Evolutionary conservation across 2,329 filamentous ascomycete species (phyloP), one percentile per base, ranked within the genome.

Genomic region (Emericellopsis cladophorae): DNA sequence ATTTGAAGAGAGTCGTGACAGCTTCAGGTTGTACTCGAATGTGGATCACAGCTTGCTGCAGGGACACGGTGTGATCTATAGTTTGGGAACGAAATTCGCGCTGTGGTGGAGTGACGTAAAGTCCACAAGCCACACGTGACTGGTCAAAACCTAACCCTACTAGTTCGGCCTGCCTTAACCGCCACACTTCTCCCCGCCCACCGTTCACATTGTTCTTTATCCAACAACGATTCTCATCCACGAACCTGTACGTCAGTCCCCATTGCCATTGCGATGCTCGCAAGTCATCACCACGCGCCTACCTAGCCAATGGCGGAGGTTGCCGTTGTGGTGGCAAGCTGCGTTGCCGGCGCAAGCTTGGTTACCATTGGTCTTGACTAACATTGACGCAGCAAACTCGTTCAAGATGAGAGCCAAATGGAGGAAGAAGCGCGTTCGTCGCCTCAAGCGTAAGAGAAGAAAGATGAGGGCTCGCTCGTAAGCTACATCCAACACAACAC

Each of bases 361-460:
- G 18, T 21, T 21, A 5, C 3, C 18, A 21, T 21, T 21, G 18
- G 18, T 5, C 18, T 15, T 16, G 23, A 35, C 48, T 51, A 47
- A 51, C 38, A 6, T 22, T 9, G 35, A 15, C 11, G 29, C 41
- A 52, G 50, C 40, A 42, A 39, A 52, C 52, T 56, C 55, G 64
- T 69, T 70, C 72, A 79, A 70, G 71, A 79, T 81, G 76, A 75
- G 90, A 92, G 89, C 88, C 66, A 96, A 96, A 79, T 96, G 92
- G 92, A 92, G 90, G 79, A 98, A 98, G 85, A 98, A 98, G 90
- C 81, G 92, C 69, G 89, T 95, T 74, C 80, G 92, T 63, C 83
- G 92, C 72, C 87, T 98, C 70, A 96, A 96, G 84, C 84, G 89
- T 67, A 98, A 98, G 89, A 88, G 92, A 76, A 93, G 92, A 88